A percentile compares a stretch with the other conserved stretches of the same genome.
phyloP scores from a whole-genome alignment of 2,329 filamentous ascomycete genomes.

The Byssothecium circinans region DNA sequence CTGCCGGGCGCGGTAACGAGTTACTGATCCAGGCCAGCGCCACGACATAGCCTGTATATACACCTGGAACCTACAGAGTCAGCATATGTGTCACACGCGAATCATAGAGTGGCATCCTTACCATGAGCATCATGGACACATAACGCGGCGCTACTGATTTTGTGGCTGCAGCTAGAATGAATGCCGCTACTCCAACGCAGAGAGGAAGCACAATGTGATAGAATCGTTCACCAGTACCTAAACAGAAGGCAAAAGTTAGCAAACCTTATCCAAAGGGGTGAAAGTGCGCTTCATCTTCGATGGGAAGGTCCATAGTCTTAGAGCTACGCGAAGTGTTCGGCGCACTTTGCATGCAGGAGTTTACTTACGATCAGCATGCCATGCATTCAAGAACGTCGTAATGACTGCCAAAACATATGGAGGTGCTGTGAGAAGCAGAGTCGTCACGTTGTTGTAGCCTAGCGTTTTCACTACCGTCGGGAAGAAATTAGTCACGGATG shows the following conservation, averaged over 20 bases:
- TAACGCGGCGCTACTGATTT: conserved; percentile 64
- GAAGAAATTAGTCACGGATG: conserved; percentile 56
- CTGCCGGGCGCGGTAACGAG: conserved; percentile 72
- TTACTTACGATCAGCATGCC: conserved; percentile 73
- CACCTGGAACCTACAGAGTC: no score
- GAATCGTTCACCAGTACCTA: conserved; percentile 70
- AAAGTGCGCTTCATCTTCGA: no score
- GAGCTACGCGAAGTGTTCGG: no score
- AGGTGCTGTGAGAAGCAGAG: conserved; percentile 52
- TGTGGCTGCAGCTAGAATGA: conserved; percentile 69
- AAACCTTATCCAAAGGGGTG: no score
- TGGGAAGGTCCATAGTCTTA: no score
- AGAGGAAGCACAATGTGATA: conserved; percentile 67
- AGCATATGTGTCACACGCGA: no score
- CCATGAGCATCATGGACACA: conserved; percentile 72
- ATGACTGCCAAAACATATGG: conserved; percentile 56
- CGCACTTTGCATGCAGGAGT: no score
- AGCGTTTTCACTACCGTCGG: conserved; percentile 65
- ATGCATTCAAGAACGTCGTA: conserved; percentile 65
- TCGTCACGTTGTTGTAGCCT: conserved; percentile 58
- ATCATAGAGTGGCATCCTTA: no score
- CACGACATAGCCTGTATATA: conserved; percentile 65
- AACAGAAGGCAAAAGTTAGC: no score
- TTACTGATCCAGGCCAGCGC: conserved; percentile 75
- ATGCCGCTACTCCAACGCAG: conserved; percentile 62